phyloP scores from a whole-genome alignment of 331 rosid genomes.

The Quercus phellos region DNA sequence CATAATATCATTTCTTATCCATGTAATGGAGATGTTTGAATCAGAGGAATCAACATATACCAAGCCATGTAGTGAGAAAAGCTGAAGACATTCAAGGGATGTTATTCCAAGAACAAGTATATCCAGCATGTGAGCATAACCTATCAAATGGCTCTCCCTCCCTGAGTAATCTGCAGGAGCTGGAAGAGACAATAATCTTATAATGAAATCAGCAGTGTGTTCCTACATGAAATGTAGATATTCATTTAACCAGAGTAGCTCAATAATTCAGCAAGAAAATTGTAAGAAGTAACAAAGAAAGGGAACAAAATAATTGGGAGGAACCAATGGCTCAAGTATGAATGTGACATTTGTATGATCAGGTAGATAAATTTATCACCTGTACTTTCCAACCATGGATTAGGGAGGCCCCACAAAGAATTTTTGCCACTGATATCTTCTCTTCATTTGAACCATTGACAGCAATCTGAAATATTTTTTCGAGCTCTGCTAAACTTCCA shows the following conservation, averaged over 20 bases:
- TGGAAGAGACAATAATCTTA: slow-evolving; percentile 79
- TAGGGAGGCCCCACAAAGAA: slow-evolving; percentile 93
- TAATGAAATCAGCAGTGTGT: slow-evolving; percentile 76
- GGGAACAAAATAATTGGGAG: not conserved
- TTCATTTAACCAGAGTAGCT: slow-evolving; percentile 14
- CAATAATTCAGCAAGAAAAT: slow-evolving; percentile 5
- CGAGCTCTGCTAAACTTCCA: slow-evolving; percentile 99
- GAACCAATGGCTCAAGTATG: not conserved
- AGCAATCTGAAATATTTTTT: slow-evolving; percentile 79
- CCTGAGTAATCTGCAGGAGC: slow-evolving; percentile 57
- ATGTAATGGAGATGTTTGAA: not conserved
- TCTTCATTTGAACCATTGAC: slow-evolving; percentile 79
- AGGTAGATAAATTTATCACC: slow-evolving; percentile 38
- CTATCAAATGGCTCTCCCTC: slow-evolving; percentile 66
- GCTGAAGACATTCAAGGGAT: slow-evolving; percentile 81
- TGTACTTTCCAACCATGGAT: slow-evolving; percentile 91
- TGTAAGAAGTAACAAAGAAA: not conserved
- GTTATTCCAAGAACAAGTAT: slow-evolving; percentile 84
- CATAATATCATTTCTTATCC: slow-evolving; percentile 1
- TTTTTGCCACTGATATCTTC: slow-evolving; percentile 82
- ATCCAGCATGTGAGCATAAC: slow-evolving; percentile 72
- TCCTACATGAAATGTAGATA: slow-evolving; percentile 62
- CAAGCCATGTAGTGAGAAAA: slow-evolving; percentile 91
- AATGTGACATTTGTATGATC: not conserved
- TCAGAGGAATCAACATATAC: slow-evolving; percentile 40